Conservation (phyloP, 805 yeast genomes). For the Zygotorulaspora sp. region DNA sequence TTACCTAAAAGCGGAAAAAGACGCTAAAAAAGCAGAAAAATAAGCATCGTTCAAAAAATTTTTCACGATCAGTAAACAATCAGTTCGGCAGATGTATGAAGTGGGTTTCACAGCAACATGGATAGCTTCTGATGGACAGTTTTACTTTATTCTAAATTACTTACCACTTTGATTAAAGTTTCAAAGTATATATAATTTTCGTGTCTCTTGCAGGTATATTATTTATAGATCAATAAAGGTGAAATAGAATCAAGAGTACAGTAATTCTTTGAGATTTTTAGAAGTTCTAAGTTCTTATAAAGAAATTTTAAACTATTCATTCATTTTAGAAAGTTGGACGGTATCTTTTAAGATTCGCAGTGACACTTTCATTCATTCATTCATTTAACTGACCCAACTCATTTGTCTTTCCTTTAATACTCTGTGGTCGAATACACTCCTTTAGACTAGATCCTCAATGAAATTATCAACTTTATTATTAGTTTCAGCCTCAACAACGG, state of each 20-base stretch:
- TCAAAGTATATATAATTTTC: not conserved
- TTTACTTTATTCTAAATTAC: not conserved
- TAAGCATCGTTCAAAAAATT: no score
- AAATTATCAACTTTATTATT: constrained; percentile 23
- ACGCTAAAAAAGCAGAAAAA: no score
- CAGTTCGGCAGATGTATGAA: not conserved
- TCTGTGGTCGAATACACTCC: constrained; percentile 3
- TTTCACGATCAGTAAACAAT: no score
- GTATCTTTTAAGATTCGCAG: no score
- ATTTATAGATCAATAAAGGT: not conserved
- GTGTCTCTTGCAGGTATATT: not conserved
- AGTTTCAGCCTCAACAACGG: constrained; percentile 23
- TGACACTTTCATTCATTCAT: constrained; percentile 10
- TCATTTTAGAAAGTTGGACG: not conserved
- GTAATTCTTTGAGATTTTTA: not conserved
- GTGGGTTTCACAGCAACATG: not conserved
- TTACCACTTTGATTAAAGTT: not conserved
- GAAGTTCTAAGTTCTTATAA: no score
- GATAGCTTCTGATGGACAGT: no score
- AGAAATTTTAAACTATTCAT: constrained; percentile 3
- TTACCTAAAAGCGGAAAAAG: not conserved
- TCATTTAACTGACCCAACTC: constrained; percentile 9
- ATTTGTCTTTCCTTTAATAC: constrained; percentile 14
- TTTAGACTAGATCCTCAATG: constrained; percentile 12
- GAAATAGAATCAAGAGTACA: not conserved